phyloP scores from a whole-genome alignment of 2,329 filamentous ascomycete species.

The Epichloe festucae region DNA sequence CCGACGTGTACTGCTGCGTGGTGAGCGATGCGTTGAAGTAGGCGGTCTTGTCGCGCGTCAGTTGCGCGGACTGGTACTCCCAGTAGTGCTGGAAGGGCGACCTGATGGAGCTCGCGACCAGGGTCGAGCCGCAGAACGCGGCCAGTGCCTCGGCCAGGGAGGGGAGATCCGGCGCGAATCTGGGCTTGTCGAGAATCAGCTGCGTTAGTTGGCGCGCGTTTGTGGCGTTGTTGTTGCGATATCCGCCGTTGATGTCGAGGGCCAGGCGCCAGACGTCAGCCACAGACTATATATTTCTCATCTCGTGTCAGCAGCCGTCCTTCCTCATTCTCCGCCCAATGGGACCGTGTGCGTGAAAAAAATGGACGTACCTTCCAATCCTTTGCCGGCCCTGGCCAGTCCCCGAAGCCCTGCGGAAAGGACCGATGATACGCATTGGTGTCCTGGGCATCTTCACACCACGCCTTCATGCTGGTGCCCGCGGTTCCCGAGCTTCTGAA shows the following conservation, averaged over 20 bases:
- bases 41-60: conserved; percentile 21
- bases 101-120: conserved; percentile 46
- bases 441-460: conserved; percentile 47
- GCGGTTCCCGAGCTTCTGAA: conserved; percentile 41
- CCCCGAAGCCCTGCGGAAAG: conserved; percentile 15
- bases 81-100: conserved; percentile 49
- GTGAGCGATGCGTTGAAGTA: conserved; percentile 54
- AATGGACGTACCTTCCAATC: conserved; percentile 35
- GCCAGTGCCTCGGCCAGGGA: conserved; percentile 64
- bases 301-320: not conserved
- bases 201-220: conserved; percentile 45
- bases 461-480: conserved; percentile 45
- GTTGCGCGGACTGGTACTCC: conserved; percentile 25
- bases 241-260: conserved; percentile 43
- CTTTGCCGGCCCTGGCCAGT: conserved; percentile 18
- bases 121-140: conserved; percentile 52
- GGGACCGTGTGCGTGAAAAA: rapidly evolving
- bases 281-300: conserved; percentile 24
- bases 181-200: conserved; percentile 28
- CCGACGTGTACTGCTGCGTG: conserved; percentile 58
- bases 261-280: conserved; percentile 40
- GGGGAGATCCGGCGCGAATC: conserved; percentile 40
- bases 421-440: conserved; percentile 40
- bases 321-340: too few relatives aligned
- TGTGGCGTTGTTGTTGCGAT: conserved; percentile 40